Evolutionary conservation across 2,329 filamentous ascomycete genomes (phyloP).

Genomic region (Neurospora sp.): DNA sequence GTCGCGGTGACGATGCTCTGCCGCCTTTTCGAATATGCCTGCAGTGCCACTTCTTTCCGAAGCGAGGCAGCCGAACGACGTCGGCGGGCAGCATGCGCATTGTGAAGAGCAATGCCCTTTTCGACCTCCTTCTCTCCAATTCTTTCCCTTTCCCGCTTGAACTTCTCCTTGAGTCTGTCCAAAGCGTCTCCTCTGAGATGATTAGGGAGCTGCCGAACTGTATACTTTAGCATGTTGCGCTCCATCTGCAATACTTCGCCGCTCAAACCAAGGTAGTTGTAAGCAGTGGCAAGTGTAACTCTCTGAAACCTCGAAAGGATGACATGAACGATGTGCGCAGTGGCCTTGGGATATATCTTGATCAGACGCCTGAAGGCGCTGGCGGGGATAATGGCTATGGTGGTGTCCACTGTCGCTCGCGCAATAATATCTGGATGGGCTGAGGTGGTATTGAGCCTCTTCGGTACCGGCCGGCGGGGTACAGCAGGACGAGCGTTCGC

Average conservation of each 20-base stretch:
- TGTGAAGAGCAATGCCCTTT: slow-evolving; percentile 94
- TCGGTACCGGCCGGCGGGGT: slow-evolving; percentile 30
- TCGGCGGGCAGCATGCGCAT: slow-evolving; percentile 54
- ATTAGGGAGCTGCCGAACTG: slow-evolving; percentile 83
- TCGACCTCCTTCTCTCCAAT: slow-evolving; percentile 69
- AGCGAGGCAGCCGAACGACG: slow-evolving; percentile 65
- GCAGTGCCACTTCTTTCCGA: slow-evolving; percentile 68
- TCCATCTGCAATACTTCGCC: slow-evolving; percentile 89
- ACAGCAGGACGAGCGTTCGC: slow-evolving; percentile 34
- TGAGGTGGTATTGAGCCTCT: slow-evolving; percentile 52
- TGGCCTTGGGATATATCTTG: slow-evolving; percentile 88
- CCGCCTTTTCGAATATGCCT: slow-evolving; percentile 47
- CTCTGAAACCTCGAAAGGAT: slow-evolving; percentile 90
- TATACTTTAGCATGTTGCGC: slow-evolving; percentile 87
- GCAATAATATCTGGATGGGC: slow-evolving; percentile 95
- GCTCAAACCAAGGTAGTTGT: slow-evolving; percentile 86
- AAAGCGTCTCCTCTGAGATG: slow-evolving; percentile 76
- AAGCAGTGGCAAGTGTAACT: slow-evolving; percentile 88
- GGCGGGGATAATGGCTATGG: slow-evolving; percentile 94
- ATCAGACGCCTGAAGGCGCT: slow-evolving; percentile 91
- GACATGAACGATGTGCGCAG: slow-evolving; percentile 94
- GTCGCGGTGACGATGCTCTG: slow-evolving; percentile 12
- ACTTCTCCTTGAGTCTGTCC: slow-evolving; percentile 84
- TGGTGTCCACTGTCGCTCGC: slow-evolving; percentile 91
- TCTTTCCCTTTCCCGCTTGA: slow-evolving; percentile 72